phyloP scores from a whole-genome alignment of 345 rosid genomes.

The Ricinus communis region DNA sequence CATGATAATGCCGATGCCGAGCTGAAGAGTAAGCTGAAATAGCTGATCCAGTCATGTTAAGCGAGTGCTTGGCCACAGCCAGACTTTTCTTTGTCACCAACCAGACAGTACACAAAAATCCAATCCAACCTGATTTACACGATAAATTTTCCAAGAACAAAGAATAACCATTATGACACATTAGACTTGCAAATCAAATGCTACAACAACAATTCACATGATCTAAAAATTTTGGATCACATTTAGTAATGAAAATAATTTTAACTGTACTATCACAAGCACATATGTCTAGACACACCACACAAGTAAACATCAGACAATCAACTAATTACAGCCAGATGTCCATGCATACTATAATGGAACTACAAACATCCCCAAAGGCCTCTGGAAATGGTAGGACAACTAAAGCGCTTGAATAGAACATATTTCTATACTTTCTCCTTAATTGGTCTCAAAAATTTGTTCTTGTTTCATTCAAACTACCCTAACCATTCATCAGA shows the following conservation, averaged over 20 bases:
- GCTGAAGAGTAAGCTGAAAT: constrained; percentile 49
- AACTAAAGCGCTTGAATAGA: background rate
- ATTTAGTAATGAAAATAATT: background rate
- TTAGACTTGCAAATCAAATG: background rate
- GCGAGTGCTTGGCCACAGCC: constrained; percentile 60
- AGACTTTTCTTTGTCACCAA: constrained; percentile 58
- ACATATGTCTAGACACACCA: background rate
- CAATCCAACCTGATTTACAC: constrained; percentile 76
- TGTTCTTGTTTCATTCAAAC: background rate
- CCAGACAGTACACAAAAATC: constrained; percentile 73
- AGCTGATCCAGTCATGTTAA: constrained; percentile 55
- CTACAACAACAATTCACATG: background rate
- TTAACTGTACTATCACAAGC: background rate
- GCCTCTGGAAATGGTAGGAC: background rate
- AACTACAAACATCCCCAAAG: background rate
- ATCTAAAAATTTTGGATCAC: background rate
- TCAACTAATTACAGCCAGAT: background rate
- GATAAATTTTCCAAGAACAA: constrained; percentile 1
- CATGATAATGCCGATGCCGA: constrained; percentile 29
- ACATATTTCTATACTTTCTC: too few species aligned
- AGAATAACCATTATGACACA: background rate
- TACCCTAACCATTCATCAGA: background rate
- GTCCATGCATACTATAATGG: background rate
- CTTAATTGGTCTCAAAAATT: too few species aligned
- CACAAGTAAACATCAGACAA: background rate